Base-by-base conservation (phyloP, 2,329 filamentous ascomycete species). In the Colletotrichum endophyticum region DNA sequence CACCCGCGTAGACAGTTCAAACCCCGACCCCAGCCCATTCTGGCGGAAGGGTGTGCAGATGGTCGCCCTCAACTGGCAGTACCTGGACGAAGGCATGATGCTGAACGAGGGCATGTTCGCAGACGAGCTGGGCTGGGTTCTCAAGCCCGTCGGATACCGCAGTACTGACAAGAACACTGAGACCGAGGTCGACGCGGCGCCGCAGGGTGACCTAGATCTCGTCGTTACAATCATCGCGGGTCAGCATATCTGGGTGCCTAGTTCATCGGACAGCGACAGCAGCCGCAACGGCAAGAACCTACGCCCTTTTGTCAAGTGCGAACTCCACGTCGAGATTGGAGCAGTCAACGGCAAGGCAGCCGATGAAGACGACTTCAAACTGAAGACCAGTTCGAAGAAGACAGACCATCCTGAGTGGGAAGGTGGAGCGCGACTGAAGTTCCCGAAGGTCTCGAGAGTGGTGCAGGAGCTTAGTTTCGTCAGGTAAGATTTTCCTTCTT, bases 61-160 rank as follows among this genome's bases (percentile, higher is more conserved):
- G 96, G 96, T 95, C 7, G 96, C 97, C 22, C 91, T 99, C 84
- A 99, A 99, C 84, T 99, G 97, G 96, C 97, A 99, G 85, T 96
- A 94, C 4, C 94, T 96, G 79, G 96, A 99, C 83, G 92, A 97
- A 73, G 95, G 95, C 59, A 98, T 98, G 91, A 98, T 99, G 89
- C 91, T 99, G 82, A 99, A 99, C 82, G 94, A 98, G 81, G 97
- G 95, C 82, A 99, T 99, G 97, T 99, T 99, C 83, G 95, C 95
- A 44, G 95, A 92, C 12, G 94, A 95, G 67, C 87, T 91, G 57
- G 96, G 96, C 56, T 98, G 95, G 95, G 92, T 96, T 4, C 88
- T 97, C 77, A 98, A 98, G 85, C 96, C 96, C 1, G 83, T 89
- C 36, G 94, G 94, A 19, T 97, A 96, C 83, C 93, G 92, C 75